Evolutionary conservation across 306 rosid species (phyloP).

Genomic region (Prunus campanulata): DNA sequence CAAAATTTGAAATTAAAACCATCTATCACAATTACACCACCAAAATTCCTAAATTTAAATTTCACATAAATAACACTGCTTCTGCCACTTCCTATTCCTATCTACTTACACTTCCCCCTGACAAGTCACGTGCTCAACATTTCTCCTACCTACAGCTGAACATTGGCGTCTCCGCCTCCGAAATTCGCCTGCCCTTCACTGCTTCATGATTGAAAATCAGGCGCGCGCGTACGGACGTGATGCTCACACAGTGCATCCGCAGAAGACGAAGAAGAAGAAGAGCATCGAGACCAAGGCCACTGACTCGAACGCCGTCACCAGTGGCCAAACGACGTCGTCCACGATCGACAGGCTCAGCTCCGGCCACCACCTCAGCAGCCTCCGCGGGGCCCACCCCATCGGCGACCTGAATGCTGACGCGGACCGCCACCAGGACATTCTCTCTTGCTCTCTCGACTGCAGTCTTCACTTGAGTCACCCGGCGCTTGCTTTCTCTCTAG

Average conservation of each 20-base stretch:
- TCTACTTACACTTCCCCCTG: no score
- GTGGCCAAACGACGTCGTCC: constrained; percentile 70
- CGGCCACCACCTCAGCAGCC: constrained; percentile 50
- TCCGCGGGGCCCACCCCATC: constrained; percentile 39
- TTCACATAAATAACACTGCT: no score
- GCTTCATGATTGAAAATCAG: neutral
- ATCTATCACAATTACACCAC: no score
- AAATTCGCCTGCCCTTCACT: neutral
- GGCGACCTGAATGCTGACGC: constrained; percentile 40
- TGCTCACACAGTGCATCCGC: constrained; percentile 63
- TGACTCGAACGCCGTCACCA: constrained; percentile 73
- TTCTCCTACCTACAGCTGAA: no score
- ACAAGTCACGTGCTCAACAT: neutral
- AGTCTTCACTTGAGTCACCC: neutral
- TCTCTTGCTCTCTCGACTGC: neutral
- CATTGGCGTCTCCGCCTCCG: neutral
- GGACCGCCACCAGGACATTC: constrained; percentile 36
- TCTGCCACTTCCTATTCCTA: no score
- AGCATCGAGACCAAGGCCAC: constrained; percentile 74
- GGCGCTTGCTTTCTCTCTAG: neutral
- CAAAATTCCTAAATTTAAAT: no score
- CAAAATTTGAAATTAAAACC: no score
- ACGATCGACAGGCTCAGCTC: constrained; percentile 45
- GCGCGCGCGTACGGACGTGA: neutral
- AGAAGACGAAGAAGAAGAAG: constrained; percentile 81